A percentile compares a stretch with the other conserved stretches of the same genome.
These are phyloP conservation scores for Fusarium austroafricanum DNA, from an alignment of 2,329 filamentous ascomycete genomes.

Conservation along the genomic window DNA sequence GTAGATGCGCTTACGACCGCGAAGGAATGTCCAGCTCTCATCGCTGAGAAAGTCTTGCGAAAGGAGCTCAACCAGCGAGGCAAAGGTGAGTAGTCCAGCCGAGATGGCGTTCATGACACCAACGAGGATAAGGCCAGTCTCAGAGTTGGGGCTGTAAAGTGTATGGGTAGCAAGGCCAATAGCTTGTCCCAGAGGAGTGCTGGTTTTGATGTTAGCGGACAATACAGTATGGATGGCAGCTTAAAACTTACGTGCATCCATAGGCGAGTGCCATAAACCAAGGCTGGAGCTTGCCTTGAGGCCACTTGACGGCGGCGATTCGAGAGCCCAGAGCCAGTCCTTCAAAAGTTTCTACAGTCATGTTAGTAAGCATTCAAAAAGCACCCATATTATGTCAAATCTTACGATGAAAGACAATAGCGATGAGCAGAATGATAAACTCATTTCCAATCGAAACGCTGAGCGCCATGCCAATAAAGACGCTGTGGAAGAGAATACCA, in stretches of 20 bases:
- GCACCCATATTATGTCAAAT: neutral
- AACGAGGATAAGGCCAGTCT: constrained; percentile 75
- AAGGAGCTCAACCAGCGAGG: constrained; percentile 76
- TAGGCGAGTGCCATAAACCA: constrained; percentile 70
- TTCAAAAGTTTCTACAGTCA: constrained; percentile 57
- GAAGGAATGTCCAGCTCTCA: constrained; percentile 68
- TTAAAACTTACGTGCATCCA: constrained; percentile 60
- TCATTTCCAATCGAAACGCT: constrained; percentile 80
- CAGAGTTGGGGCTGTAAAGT: constrained; percentile 74
- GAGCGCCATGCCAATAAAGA: constrained; percentile 87
- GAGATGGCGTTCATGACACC: constrained; percentile 81
- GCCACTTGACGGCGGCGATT: constrained; percentile 67
- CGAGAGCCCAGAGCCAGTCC: constrained; percentile 73
- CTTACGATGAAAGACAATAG: constrained; percentile 78
- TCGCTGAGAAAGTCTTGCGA: constrained; percentile 78
- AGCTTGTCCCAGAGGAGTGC: constrained; percentile 78
- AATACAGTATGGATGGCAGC: neutral
- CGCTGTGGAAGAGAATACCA: constrained; percentile 71
- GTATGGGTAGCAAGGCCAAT: constrained; percentile 77
- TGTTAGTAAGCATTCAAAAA: constrained; percentile 1
- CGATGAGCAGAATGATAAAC: constrained; percentile 82
- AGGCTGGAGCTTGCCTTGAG: constrained; percentile 56
- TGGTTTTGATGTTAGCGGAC: constrained; percentile 48
- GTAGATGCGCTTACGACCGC: constrained; percentile 63
- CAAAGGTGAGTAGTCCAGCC: constrained; percentile 77